Evolutionary conservation across 1,284 basidiomycete species (phyloP).

Genomic region (Exobasidium rhododendri): DNA sequence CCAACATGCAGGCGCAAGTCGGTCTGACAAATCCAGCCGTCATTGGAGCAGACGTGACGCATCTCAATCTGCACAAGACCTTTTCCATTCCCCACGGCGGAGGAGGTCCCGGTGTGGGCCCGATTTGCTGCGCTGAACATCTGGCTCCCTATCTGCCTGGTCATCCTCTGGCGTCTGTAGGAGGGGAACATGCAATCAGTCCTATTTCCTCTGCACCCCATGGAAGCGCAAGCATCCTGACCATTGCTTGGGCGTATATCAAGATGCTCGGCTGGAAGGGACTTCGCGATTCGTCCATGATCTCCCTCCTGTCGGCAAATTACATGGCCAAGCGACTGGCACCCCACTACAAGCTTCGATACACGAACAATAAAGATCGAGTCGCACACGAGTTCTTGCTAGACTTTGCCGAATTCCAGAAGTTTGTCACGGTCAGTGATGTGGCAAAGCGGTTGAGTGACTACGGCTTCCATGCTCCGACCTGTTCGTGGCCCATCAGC

Average conservation of each 20-base stretch:
- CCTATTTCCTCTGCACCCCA: constrained; percentile 89
- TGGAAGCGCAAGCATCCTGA: constrained; percentile 88
- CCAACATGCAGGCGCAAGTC: constrained; percentile 93
- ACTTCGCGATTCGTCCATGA: constrained; percentile 76
- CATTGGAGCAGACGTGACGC: constrained; percentile 95
- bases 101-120: constrained; percentile 91
- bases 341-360: constrained; percentile 81
- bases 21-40: constrained; percentile 91
- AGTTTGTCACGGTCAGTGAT: constrained; percentile 83
- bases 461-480: constrained; percentile 50
- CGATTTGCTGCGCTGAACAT: constrained; percentile 90
- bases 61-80: constrained; percentile 96
- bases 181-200: constrained; percentile 71
- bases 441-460: constrained; percentile 90
- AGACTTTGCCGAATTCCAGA: constrained; percentile 88
- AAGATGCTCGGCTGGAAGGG: constrained; percentile 89
- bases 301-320: constrained; percentile 89
- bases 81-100: constrained; percentile 95
- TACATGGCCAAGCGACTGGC: constrained; percentile 88
- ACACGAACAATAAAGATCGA: constrained; percentile 81
- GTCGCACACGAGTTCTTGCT: constrained; percentile 95
- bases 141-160: constrained; percentile 89
- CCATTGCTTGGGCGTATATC: constrained; percentile 85
- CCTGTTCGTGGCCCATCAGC: constrained; percentile 53
- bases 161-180: constrained; percentile 74